Evolutionary conservation across 2,329 filamentous ascomycete species (phyloP), one percentile per base, ranked within the genome.

Genomic region (Sporothrix brasiliensis): DNA sequence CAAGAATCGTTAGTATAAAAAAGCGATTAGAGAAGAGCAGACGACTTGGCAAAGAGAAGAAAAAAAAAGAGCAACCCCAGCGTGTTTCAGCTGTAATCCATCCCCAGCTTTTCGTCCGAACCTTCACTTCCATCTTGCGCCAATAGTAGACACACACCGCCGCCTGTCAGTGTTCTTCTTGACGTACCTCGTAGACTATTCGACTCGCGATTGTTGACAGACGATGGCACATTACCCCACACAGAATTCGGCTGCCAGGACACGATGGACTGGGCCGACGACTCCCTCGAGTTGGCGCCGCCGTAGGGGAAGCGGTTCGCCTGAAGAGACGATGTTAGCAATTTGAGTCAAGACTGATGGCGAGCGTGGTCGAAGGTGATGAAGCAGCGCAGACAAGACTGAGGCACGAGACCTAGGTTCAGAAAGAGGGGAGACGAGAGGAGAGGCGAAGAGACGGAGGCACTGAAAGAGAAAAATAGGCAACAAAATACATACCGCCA

Each of bases 181-280:
- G 71, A 77, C 82, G 72, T 77, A 89, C 86, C 86, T 82, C 82
- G 82, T 66, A 83, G 79, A 63, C 79, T 80, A 50, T 80, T 78
- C 61, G 80, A 76, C 73, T 84, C 85, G 75, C 79, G 82, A 72
- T 80, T 80, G 77, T 79, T 79, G 75, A 80, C 80, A 3, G 72
- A 44, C 21, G 69, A 41, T 3, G 68, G 2, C 13, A 70, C 24
- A 41, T 81, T 84, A 14, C 82, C 82, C 87, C 87, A 88, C 54
- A 88, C 86, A 44, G 80, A 82, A 69, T 76, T 77, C 9, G 78
- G 72, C 68, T 81, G 81, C 76, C 76, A 84, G 73, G 77, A 81
- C 79, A 82, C 81, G 80, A 79, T 74, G 68, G 79, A 76, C 76
- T 81, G 80, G 68, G 78, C 72, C 19, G 75, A 47, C 67, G 77